Percentiles rank a stretch among this genome's conserved stretches.
phyloP scores from a whole-genome alignment of 108 stramenopile genomes.

The Skeletonema tropicum region DNA sequence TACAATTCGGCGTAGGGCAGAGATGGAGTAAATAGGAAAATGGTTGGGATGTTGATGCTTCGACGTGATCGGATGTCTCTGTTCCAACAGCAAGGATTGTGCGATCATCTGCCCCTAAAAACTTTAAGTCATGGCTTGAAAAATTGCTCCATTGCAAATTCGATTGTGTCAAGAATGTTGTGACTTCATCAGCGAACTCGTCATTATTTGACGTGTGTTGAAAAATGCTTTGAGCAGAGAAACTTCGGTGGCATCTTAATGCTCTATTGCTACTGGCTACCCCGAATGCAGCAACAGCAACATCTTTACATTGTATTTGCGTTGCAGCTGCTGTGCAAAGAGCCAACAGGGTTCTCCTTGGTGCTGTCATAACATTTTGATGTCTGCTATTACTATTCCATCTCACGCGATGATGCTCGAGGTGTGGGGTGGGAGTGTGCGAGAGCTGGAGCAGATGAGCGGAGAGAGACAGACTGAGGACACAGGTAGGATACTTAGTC shows the following conservation, averaged over 20 bases:
- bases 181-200: conserved; percentile 24
- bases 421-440: too few relatives aligned
- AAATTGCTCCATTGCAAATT: conserved; percentile 4
- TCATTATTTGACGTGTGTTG: not conserved
- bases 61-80: not conserved
- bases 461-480: too few relatives aligned
- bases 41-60: not conserved
- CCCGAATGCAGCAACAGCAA: too few relatives aligned
- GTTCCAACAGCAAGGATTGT: conserved; percentile 18
- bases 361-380: too few relatives aligned
- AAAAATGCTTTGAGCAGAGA: not conserved
- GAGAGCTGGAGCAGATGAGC: too few relatives aligned
- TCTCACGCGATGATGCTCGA: too few relatives aligned
- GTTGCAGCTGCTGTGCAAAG: too few relatives aligned
- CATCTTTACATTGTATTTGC: too few relatives aligned
- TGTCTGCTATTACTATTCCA: too few relatives aligned
- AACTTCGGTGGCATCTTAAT: not conserved
- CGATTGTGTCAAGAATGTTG: conserved; percentile 16
- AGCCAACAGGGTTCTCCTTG: too few relatives aligned
- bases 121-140: not conserved
- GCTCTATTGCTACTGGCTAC: too few relatives aligned
- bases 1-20: conserved; percentile 18
- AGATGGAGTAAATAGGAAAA: conserved; percentile 28
- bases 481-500: too few relatives aligned
- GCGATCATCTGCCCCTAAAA: conserved; percentile 10